A percentile compares a stretch with the other conserved stretches of the same genome.
Evolutionary conservation across 495 filamentous ascomycete genomes (phyloP).

Genomic region (Annulohypoxylon nitens): DNA sequence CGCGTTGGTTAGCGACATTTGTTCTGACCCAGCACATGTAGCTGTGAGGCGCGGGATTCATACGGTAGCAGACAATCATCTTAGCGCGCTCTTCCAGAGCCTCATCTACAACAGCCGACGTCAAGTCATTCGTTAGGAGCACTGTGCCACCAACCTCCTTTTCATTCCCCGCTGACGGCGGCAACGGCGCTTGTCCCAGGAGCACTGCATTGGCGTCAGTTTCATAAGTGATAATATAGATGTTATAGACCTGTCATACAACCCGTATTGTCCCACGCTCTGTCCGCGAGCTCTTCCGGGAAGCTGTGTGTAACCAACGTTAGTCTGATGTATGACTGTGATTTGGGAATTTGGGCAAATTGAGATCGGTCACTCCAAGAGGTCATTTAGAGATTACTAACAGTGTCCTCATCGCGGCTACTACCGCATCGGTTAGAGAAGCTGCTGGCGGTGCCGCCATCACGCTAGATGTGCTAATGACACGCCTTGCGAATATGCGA

Average conservation of each 20-base stretch:
- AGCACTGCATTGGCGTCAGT: constrained; percentile 42
- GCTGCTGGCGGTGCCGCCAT: constrained; percentile 53
- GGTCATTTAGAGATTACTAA: constrained; percentile 59
- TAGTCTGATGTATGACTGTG: constrained; percentile 22
- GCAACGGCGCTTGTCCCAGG: constrained; percentile 45
- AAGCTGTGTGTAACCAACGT: constrained; percentile 69
- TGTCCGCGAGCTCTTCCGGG: constrained; percentile 88
- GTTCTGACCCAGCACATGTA: neutral
- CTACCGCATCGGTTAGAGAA: constrained; percentile 78
- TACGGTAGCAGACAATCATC: constrained; percentile 91
- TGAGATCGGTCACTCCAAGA: neutral
- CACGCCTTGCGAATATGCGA: constrained; percentile 6
- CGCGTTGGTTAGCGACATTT: constrained; percentile 12
- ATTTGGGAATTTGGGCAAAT: no score
- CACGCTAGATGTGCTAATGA: constrained; percentile 27
- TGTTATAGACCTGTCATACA: constrained; percentile 63
- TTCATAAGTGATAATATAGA: neutral
- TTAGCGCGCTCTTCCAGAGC: constrained; percentile 82
- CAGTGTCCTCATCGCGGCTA: constrained; percentile 85
- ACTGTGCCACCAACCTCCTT: constrained; percentile 57
- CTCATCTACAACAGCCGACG: constrained; percentile 88
- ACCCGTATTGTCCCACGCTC: constrained; percentile 94
- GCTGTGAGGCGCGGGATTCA: constrained; percentile 38
- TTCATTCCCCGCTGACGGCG: constrained; percentile 19
- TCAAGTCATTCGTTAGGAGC: constrained; percentile 93